These are phyloP conservation scores for Grigorovia jiainica DNA, from an alignment of 805 yeast species.

Conservation along the genomic window DNA sequence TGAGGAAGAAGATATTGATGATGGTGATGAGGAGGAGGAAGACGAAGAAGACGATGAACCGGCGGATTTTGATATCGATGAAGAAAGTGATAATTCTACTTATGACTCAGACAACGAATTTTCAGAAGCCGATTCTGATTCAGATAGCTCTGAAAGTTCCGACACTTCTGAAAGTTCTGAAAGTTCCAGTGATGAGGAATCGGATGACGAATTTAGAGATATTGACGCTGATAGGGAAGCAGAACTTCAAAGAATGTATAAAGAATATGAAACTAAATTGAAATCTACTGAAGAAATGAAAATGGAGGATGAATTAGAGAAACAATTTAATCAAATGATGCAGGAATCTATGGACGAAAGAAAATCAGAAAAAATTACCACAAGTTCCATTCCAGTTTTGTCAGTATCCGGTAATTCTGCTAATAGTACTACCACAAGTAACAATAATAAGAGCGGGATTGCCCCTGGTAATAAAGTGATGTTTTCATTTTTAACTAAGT, in stretches of 20 bases:
- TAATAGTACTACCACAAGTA: background rate
- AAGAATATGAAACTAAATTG: conserved; percentile 31
- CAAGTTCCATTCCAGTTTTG: conserved; percentile 20
- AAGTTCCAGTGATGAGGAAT: conserved; percentile 14
- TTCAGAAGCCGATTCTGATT: conserved; percentile 13
- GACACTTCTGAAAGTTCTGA: conserved; percentile 11
- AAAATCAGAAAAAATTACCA: conserved; percentile 23
- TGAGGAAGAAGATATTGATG: conserved; percentile 1
- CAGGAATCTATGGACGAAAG: conserved; percentile 40
- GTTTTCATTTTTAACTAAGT: conserved; percentile 48
- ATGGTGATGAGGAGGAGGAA: conserved; percentile 3
- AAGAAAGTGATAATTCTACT: conserved; percentile 20
- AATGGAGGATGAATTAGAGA: conserved; percentile 45
- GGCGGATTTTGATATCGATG: conserved; percentile 15
- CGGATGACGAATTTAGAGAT: conserved; percentile 13
- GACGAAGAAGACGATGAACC: conserved; percentile 3
- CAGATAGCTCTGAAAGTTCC: conserved; percentile 16
- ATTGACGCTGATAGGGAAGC: conserved; percentile 26
- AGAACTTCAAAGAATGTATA: conserved; percentile 27
- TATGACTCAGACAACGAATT: conserved; percentile 6
- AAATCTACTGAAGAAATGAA: conserved; percentile 35
- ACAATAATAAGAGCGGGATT: too few species aligned
- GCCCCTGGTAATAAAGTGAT: conserved; percentile 28
- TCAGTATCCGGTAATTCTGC: background rate
- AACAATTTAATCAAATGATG: conserved; percentile 45